phyloP scores from a whole-genome alignment of 208 protist genomes.

The Leishmania aethiopica region DNA sequence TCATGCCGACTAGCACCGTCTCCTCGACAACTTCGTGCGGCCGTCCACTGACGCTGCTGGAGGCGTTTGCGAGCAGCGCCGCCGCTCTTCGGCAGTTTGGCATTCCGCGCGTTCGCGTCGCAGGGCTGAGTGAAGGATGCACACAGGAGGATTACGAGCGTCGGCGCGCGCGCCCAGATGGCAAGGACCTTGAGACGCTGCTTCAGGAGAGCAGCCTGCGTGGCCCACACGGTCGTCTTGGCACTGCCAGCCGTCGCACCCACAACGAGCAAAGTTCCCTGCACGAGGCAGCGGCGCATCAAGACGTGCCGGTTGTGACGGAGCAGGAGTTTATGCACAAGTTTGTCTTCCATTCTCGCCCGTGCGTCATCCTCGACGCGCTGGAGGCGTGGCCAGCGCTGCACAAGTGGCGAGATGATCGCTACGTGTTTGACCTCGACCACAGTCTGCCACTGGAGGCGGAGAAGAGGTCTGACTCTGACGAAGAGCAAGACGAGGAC shows the following conservation, averaged over 20 bases:
- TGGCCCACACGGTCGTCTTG: conserved; percentile 10
- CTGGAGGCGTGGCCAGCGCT: conserved; percentile 78
- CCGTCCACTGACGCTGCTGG: conserved; percentile 42
- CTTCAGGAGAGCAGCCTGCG: conserved; percentile 28
- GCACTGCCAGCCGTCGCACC: conserved; percentile 17
- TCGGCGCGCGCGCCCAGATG: conserved; percentile 16
- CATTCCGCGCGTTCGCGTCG: conserved; percentile 72
- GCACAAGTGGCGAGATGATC: conserved; percentile 69
- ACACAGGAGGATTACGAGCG: conserved; percentile 17
- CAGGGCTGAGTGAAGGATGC: conserved; percentile 58
- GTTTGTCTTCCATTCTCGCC: conserved; percentile 83
- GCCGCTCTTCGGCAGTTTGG: conserved; percentile 69
- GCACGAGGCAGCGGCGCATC: conserved; percentile 9
- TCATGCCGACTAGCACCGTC: conserved; percentile 3
- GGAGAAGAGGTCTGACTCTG: conserved; percentile 9
- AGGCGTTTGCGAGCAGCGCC: conserved; percentile 68
- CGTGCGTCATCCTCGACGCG: conserved; percentile 80
- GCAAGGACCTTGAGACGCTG: conserved; percentile 34
- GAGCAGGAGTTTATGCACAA: conserved; percentile 86
- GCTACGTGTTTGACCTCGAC: conserved; percentile 81
- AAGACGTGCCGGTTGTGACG: conserved; percentile 43
- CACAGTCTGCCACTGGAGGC: conserved; percentile 44
- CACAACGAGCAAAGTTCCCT: conserved; percentile 6
- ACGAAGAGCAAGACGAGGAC: conserved; percentile 28
- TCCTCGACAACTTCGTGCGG: not conserved